A percentile compares a stretch with the other conserved stretches of the same genome.
Conservation (phyloP, 768 basidiomycete genomes). For the Hydnum rufescens region DNA sequence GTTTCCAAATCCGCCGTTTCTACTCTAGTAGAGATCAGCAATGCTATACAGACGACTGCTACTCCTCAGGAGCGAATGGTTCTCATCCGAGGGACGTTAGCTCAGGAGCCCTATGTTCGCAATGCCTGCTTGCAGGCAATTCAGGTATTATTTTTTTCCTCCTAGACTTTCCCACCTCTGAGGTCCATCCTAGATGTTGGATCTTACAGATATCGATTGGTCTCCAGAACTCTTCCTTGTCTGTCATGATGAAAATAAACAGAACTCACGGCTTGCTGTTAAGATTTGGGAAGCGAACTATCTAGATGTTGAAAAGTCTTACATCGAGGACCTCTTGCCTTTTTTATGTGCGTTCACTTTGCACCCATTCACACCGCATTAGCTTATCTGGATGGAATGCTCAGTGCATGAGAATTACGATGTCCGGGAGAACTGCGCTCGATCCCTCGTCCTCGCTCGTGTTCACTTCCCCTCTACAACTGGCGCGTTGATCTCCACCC, state of each 20-base stretch:
- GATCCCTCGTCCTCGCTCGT: slow-evolving; percentile 58
- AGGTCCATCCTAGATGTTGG: slow-evolving; percentile 45
- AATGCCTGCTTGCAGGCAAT: slow-evolving; percentile 80
- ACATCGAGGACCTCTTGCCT: slow-evolving; percentile 34
- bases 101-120: slow-evolving; percentile 75
- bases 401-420: slow-evolving; percentile 63
- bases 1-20: slow-evolving; percentile 70
- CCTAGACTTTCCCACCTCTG: neutral
- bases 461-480: slow-evolving; percentile 43
- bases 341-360: slow-evolving; percentile 42
- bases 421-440: slow-evolving; percentile 52
- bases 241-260: slow-evolving; percentile 74
- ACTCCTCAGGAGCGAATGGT: slow-evolving; percentile 40
- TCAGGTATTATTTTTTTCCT: slow-evolving; percentile 36
- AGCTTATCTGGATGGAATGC: neutral
- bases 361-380: slow-evolving; percentile 1
- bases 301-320: slow-evolving; percentile 57
- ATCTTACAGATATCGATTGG: slow-evolving; percentile 89
- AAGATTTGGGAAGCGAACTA: slow-evolving; percentile 94
- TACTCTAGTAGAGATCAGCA: slow-evolving; percentile 59
- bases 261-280: slow-evolving; percentile 62
- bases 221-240: slow-evolving; percentile 75
- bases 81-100: slow-evolving; percentile 52
- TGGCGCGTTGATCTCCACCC: slow-evolving; percentile 18
- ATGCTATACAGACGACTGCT: slow-evolving; percentile 50